Evolutionary conservation across 495 filamentous ascomycete species (phyloP).

Genomic region (Glonium stellatum): DNA sequence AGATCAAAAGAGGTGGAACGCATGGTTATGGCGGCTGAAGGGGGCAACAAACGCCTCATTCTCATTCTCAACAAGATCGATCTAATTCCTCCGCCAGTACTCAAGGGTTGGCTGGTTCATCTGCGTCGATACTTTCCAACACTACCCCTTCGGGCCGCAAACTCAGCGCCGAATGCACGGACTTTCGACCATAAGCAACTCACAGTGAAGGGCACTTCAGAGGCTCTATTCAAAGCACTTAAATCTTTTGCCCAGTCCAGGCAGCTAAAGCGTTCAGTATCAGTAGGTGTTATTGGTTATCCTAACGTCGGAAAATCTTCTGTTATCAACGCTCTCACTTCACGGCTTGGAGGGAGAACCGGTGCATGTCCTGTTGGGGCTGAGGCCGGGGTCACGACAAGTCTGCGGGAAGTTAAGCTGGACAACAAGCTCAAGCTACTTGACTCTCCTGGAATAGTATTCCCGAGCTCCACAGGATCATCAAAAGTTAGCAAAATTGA

Average conservation of each 20-base stretch:
- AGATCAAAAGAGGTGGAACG: slow-evolving; percentile 81
- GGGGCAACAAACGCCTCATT: slow-evolving; percentile 79
- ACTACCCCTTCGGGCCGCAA: slow-evolving; percentile 80
- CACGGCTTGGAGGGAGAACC: slow-evolving; percentile 61
- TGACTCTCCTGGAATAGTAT: slow-evolving; percentile 93
- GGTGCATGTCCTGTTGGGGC: slow-evolving; percentile 81
- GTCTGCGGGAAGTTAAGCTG: slow-evolving; percentile 80
- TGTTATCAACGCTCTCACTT: slow-evolving; percentile 88
- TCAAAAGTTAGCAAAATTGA: slow-evolving; percentile 56
- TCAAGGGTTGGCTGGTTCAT: slow-evolving; percentile 64
- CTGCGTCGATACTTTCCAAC: slow-evolving; percentile 90
- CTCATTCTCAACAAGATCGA: slow-evolving; percentile 97
- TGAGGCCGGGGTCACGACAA: slow-evolving; percentile 89
- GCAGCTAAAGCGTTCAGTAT: slow-evolving; percentile 80
- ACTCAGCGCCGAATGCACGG: slow-evolving; percentile 74
- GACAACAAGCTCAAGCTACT: slow-evolving; percentile 92
- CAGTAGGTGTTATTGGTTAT: slow-evolving; percentile 91
- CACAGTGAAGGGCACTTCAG: slow-evolving; percentile 77
- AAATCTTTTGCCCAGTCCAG: slow-evolving; percentile 82
- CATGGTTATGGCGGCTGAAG: slow-evolving; percentile 76
- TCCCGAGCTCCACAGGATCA: slow-evolving; percentile 55
- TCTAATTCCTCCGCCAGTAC: slow-evolving; percentile 70
- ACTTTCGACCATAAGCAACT: slow-evolving; percentile 89
- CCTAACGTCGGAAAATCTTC: slow-evolving; percentile 97
- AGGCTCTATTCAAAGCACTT: slow-evolving; percentile 79